These are phyloP conservation scores for Polychytrium aggregatum DNA, from an alignment of 192 early-diverging fungal species.

Conservation along the genomic window DNA sequence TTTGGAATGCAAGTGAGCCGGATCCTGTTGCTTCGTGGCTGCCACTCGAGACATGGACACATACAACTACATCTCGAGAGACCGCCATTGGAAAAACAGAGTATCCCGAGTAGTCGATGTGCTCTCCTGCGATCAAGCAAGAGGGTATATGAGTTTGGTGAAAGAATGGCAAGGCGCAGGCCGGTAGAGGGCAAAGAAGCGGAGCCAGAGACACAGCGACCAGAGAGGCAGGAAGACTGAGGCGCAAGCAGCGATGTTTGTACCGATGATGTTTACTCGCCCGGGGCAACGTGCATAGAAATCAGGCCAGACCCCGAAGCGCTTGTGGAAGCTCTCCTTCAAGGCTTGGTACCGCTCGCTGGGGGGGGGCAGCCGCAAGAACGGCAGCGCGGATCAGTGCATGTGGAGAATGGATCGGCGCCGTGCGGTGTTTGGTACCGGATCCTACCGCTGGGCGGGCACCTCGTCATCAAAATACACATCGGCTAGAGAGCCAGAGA, in stretches of 20 bases:
- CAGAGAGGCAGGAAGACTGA: not conserved
- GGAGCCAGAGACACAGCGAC: too few species aligned
- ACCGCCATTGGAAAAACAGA: slow-evolving; percentile 95
- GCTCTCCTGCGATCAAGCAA: slow-evolving; percentile 49
- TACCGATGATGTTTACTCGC: slow-evolving; percentile 86
- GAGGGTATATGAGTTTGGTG: not conserved
- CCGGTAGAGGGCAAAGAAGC: too few species aligned
- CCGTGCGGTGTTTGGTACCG: too few species aligned
- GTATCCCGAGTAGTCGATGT: slow-evolving; percentile 80
- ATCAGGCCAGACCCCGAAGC: slow-evolving; percentile 46
- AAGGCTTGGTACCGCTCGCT: slow-evolving; percentile 12
- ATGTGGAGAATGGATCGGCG: too few species aligned
- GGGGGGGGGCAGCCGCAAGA: slow-evolving; percentile 2
- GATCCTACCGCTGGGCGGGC: too few species aligned
- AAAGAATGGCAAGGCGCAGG: not conserved
- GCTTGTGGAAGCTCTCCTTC: slow-evolving; percentile 1
- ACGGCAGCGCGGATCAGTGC: too few species aligned
- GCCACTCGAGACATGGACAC: not conserved
- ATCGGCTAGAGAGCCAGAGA: too few species aligned
- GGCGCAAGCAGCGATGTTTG: not conserved
- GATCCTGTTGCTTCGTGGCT: not conserved
- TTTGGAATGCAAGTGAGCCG: too few species aligned
- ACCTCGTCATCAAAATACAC: too few species aligned
- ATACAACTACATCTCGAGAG: slow-evolving; percentile 60
- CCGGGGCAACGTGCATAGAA: slow-evolving; percentile 85